Percentiles rank a stretch among this genome's conserved stretches.
These are phyloP conservation scores for Citrullus amarus DNA, from an alignment of 306 rosid genomes.

Conservation along the genomic window DNA sequence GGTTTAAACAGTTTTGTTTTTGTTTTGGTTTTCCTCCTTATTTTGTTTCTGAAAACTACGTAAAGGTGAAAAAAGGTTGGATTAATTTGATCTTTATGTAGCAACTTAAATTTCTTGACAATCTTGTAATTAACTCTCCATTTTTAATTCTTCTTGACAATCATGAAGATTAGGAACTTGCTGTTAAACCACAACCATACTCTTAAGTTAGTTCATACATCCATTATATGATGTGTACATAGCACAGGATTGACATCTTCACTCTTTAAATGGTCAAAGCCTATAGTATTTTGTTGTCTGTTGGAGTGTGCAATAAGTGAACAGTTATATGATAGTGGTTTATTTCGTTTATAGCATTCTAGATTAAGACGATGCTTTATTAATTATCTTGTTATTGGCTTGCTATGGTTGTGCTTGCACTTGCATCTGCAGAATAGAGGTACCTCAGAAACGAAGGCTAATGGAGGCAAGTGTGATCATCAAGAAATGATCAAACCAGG, in stretches of 20 bases:
- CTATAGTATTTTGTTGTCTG: no score
- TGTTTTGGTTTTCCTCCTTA: not conserved
- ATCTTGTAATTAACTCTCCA: not conserved
- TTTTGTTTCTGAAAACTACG: constrained; percentile 5
- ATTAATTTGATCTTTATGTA: not conserved
- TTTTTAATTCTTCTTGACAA: not conserved
- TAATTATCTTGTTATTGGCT: not conserved
- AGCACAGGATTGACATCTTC: not conserved
- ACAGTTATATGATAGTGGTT: not conserved
- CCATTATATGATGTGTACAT: not conserved
- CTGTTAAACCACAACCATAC: not conserved
- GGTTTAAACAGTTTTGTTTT: not conserved
- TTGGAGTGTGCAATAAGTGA: not conserved
- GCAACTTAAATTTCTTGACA: not conserved
- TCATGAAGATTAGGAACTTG: not conserved
- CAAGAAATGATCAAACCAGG: constrained; percentile 19
- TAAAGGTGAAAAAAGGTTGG: not conserved
- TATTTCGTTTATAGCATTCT: not conserved
- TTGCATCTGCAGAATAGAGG: constrained; percentile 19
- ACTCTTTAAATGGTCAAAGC: not conserved
- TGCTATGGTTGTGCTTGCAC: not conserved
- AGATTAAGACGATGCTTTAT: not conserved
- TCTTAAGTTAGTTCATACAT: not conserved
- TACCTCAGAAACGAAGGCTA: constrained; percentile 13
- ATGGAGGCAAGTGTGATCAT: constrained; percentile 13